Evolutionary conservation across 495 filamentous ascomycete genomes (phyloP).

Genomic region (Penicillium turbatum): DNA sequence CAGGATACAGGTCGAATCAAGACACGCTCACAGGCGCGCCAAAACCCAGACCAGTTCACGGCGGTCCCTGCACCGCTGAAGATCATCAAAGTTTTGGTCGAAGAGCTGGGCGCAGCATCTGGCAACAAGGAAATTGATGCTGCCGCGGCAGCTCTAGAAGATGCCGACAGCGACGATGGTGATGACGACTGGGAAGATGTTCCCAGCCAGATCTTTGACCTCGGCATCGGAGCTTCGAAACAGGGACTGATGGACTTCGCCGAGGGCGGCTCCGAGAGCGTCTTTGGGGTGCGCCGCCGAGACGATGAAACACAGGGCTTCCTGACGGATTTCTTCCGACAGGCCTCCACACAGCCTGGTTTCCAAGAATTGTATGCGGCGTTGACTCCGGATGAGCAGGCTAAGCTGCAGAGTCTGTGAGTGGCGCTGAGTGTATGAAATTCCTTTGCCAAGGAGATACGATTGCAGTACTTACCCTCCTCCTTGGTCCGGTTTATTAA

Average conservation of each 20-base stretch:
- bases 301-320: conserved; percentile 91
- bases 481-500: not conserved
- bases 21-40: conserved; percentile 81
- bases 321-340: conserved; percentile 75
- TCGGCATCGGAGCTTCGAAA: conserved; percentile 60
- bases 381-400: conserved; percentile 69
- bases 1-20: conserved; percentile 78
- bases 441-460: not conserved
- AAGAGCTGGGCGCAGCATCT: conserved; percentile 68
- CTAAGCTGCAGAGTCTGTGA: conserved; percentile 53
- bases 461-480: not conserved
- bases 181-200: conserved; percentile 92
- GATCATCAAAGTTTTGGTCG: conserved; percentile 91
- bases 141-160: conserved; percentile 50
- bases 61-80: conserved; percentile 82
- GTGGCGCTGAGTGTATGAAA: not conserved
- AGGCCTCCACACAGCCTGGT: conserved; percentile 61
- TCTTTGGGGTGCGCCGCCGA: conserved; percentile 56
- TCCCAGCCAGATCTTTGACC: conserved; percentile 61
- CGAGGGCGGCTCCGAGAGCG: conserved; percentile 52
- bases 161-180: conserved; percentile 55
- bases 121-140: conserved; percentile 54
- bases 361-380: conserved; percentile 71
- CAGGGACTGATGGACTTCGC: conserved; percentile 76
- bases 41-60: conserved; percentile 86